phyloP scores from a whole-genome alignment of 768 basidiomycete species.

The Ramaria sp. region DNA sequence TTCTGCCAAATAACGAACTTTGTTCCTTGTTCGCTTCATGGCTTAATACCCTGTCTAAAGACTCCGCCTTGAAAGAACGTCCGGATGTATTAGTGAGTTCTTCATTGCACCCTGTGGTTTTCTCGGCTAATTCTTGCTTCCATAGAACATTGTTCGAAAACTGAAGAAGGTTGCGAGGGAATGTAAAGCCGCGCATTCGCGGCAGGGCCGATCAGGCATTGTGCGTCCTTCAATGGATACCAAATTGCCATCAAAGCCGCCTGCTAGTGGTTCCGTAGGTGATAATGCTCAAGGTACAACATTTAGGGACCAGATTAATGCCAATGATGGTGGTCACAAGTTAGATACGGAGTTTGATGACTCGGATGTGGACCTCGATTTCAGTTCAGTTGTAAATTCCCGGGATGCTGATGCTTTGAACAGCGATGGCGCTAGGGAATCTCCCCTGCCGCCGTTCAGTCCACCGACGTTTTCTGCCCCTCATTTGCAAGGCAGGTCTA shows the following conservation, averaged over 20 bases:
- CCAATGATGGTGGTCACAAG: background rate
- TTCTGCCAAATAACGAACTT: conserved; percentile 70
- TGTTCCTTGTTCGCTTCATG: conserved; percentile 63
- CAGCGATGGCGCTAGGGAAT: background rate
- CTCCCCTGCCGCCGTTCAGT: background rate
- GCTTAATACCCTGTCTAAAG: conserved; percentile 67
- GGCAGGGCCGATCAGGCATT: conserved; percentile 14
- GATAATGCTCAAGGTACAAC: conserved; percentile 6
- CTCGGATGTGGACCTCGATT: conserved; percentile 72
- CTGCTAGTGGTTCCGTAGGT: conserved; percentile 6
- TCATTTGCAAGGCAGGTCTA: background rate
- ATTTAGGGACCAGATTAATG: background rate
- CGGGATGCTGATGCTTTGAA: background rate
- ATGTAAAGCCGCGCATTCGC: conserved; percentile 59
- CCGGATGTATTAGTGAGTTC: conserved; percentile 59
- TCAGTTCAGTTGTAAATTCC: conserved; percentile 41
- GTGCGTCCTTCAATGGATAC: background rate
- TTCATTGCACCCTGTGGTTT: background rate
- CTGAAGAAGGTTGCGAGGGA: conserved; percentile 77
- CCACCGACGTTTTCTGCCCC: background rate
- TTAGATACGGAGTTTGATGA: conserved; percentile 35
- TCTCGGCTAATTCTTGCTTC: background rate
- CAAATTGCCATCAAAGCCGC: background rate
- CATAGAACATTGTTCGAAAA: conserved; percentile 68
- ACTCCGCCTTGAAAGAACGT: conserved; percentile 58